These are phyloP conservation scores for Magnaporthales sp. DNA, from an alignment of 2,329 filamentous ascomycete genomes.

Conservation along the genomic window DNA sequence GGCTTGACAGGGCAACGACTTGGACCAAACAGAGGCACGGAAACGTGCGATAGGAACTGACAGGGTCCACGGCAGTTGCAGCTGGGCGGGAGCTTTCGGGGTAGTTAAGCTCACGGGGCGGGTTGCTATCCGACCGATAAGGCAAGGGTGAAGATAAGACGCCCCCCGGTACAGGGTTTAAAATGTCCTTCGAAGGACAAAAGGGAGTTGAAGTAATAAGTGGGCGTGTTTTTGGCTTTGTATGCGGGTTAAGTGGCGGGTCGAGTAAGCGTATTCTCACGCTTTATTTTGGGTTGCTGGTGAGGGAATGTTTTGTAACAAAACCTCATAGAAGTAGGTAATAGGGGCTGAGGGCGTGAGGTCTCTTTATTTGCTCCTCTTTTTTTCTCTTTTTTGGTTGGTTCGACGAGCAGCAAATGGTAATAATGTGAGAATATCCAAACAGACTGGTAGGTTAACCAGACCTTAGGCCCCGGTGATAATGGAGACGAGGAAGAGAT, in stretches of 20 bases:
- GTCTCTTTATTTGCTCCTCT: background rate
- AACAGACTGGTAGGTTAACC: background rate
- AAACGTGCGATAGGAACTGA: slow-evolving; percentile 1
- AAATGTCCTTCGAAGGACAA: background rate
- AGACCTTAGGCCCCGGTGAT: slow-evolving; percentile 24
- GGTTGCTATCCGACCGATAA: background rate
- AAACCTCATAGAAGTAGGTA: background rate
- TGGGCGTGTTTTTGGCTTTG: background rate
- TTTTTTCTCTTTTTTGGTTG: background rate
- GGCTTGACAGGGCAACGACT: background rate
- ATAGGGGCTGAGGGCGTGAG: background rate
- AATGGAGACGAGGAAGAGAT: slow-evolving; percentile 46
- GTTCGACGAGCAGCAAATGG: background rate
- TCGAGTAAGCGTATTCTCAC: background rate
- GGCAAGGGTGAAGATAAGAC: slow-evolving; percentile 1
- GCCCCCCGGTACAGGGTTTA: background rate
- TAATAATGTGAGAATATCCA: background rate
- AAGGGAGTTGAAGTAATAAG: background rate
- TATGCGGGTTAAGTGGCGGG: no score
- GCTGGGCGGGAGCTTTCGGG: background rate
- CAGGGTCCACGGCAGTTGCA: slow-evolving; percentile 6
- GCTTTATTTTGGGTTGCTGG: background rate
- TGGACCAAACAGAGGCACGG: slow-evolving; percentile 4
- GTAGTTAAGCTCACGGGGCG: background rate
- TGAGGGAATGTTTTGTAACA: background rate